These are phyloP conservation scores for Epicoccum sorghinum DNA, from an alignment of 2,329 filamentous ascomycete species.

Conservation along the genomic window DNA sequence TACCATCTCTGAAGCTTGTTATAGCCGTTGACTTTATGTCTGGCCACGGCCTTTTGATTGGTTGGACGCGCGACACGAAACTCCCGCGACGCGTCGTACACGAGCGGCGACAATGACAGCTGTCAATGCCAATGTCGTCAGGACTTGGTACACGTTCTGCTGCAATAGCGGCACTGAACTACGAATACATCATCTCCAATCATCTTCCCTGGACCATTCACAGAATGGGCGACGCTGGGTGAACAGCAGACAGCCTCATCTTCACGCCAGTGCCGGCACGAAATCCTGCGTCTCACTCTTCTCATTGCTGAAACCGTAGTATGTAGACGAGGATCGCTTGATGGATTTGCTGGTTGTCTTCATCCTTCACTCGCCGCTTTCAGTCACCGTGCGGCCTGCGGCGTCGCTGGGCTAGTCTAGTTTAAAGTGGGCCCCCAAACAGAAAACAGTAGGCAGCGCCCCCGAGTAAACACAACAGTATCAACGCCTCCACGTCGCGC, in stretches of 20 bases:
- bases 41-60: conserved; percentile 2
- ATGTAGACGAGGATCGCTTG: neutral
- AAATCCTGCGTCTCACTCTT: neutral
- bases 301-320: neutral
- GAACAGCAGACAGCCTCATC: neutral
- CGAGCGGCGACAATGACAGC: too few relatives aligned
- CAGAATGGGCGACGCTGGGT: neutral
- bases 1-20: too few relatives aligned
- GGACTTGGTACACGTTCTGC: neutral
- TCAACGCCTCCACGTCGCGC: conserved; percentile 7
- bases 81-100: conserved; percentile 3
- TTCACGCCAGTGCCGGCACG: neutral
- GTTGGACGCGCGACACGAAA: conserved; percentile 3
- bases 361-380: conserved; percentile 1
- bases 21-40: too few relatives aligned
- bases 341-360: neutral
- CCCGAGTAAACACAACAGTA: conserved; percentile 14
- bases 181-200: too few relatives aligned
- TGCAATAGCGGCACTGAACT: too few relatives aligned
- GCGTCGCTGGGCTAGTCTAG: conserved; percentile 6
- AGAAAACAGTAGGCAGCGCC: conserved; percentile 14
- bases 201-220: too few relatives aligned
- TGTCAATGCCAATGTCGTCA: neutral
- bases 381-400: neutral
- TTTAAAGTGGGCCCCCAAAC: conserved; percentile 14